Evolutionary conservation across 441 rosid genomes (phyloP).

Genomic region (Syzygium syzygioides): DNA sequence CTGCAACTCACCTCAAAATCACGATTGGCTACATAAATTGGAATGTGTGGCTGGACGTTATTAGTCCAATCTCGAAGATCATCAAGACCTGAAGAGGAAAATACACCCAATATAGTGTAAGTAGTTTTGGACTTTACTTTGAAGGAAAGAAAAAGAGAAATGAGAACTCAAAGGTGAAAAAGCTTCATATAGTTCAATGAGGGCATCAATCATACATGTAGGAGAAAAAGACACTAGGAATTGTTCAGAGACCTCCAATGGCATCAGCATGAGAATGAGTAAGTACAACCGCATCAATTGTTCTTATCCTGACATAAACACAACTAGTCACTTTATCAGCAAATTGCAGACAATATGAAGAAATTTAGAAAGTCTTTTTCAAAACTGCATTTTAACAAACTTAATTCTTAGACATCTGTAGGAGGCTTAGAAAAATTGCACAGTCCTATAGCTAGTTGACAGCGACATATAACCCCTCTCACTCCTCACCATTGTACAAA

Average conservation of each 20-base stretch:
- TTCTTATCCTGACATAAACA: constrained; percentile 86
- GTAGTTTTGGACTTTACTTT: not conserved
- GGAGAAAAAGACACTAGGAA: constrained; percentile 19
- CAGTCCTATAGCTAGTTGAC: not conserved
- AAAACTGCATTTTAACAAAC: not conserved
- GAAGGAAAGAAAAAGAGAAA: constrained; percentile 7
- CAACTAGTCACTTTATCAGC: constrained; percentile 35
- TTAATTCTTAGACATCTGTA: not conserved
- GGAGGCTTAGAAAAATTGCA: not conserved
- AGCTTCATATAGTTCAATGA: not conserved
- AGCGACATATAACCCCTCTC: not conserved
- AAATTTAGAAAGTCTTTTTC: not conserved
- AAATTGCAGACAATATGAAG: constrained; percentile 9
- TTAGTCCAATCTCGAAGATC: constrained; percentile 99
- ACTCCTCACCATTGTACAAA: not conserved
- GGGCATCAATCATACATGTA: not conserved
- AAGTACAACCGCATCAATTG: constrained; percentile 90
- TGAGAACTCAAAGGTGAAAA: constrained; percentile 5
- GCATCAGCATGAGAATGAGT: constrained; percentile 99
- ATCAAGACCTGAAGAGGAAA: constrained; percentile 60
- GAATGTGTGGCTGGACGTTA: constrained; percentile 77
- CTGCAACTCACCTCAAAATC: constrained; percentile 63
- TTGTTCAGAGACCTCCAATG: constrained; percentile 86
- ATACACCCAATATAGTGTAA: not conserved
- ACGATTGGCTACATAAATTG: constrained; percentile 71